Conservation (phyloP, 805 yeast species). For the Candida golubevii region DNA sequence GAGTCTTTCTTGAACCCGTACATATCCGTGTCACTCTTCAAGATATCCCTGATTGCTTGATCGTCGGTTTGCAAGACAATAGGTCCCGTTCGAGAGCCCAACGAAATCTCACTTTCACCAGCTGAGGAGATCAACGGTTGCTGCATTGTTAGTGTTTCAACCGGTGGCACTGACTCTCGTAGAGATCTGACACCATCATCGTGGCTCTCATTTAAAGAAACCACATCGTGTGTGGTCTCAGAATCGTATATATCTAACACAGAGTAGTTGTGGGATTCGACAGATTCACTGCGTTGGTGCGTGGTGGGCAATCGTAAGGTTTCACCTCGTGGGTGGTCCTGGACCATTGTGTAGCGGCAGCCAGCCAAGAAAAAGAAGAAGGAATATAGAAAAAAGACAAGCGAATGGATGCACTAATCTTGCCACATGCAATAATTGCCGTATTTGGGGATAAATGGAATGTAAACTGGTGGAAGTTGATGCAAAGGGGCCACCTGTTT, state of each 20-base stretch:
- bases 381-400: too few relatives aligned
- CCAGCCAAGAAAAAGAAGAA: too few relatives aligned
- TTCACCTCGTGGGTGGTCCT: constrained; percentile 8
- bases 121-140: background rate
- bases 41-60: background rate
- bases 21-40: constrained; percentile 44
- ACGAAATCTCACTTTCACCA: background rate
- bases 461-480: too few relatives aligned
- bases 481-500: too few relatives aligned
- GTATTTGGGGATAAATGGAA: too few relatives aligned
- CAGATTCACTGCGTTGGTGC: constrained; percentile 30
- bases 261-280: constrained; percentile 34
- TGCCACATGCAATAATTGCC: too few relatives aligned
- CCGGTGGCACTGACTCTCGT: background rate
- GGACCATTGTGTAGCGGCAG: background rate
- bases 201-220: background rate
- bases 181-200: background rate
- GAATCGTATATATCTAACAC: constrained; percentile 33
- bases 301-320: background rate
- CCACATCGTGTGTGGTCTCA: constrained; percentile 40
- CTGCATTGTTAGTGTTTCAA: background rate
- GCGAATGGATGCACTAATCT: too few relatives aligned
- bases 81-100: constrained; percentile 4
- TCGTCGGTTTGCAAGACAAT: constrained; percentile 5
- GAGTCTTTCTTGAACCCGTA: constrained; percentile 83